Conservation (phyloP, 805 yeast species). For the Schizosaccharomyces japonicus region DNA sequence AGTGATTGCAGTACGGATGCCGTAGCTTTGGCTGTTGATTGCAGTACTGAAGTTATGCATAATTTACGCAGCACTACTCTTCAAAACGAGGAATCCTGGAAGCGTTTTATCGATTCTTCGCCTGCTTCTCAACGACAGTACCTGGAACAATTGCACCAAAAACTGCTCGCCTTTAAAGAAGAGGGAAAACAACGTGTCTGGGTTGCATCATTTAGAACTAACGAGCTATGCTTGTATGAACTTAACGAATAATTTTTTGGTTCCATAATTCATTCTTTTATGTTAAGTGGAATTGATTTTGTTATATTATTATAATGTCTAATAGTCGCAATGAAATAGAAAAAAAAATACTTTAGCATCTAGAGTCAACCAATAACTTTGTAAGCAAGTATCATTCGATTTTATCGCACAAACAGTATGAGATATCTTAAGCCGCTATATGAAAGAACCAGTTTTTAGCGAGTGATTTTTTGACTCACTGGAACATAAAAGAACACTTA, state of each 20-base stretch:
- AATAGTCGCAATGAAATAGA: too few relatives aligned
- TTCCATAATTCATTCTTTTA: not conserved
- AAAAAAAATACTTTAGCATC: too few relatives aligned
- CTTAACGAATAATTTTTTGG: not conserved
- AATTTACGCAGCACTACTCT: not conserved
- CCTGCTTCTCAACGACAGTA: conserved; percentile 2
- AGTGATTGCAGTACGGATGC: not conserved
- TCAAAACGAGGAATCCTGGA: not conserved
- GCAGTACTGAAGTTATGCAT: not conserved
- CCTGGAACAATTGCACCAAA: not conserved
- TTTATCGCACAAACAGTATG: too few relatives aligned
- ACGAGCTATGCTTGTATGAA: not conserved
- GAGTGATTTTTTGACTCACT: too few relatives aligned
- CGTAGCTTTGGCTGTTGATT: conserved; percentile 1
- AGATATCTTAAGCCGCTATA: too few relatives aligned
- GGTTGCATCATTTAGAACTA: not conserved
- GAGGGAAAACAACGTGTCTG: not conserved
- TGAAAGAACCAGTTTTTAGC: too few relatives aligned
- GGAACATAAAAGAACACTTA: too few relatives aligned
- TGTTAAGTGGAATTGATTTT: not conserved
- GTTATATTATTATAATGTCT: too few relatives aligned
- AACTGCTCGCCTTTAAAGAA: not conserved
- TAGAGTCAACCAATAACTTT: too few relatives aligned
- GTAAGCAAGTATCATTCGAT: too few relatives aligned
- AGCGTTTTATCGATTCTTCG: not conserved